Percentiles rank a stretch among this genome's conserved stretches.
Evolutionary conservation across 192 early-diverging fungal genomes (phyloP).

Genomic region (Entomortierella beljakovae): DNA sequence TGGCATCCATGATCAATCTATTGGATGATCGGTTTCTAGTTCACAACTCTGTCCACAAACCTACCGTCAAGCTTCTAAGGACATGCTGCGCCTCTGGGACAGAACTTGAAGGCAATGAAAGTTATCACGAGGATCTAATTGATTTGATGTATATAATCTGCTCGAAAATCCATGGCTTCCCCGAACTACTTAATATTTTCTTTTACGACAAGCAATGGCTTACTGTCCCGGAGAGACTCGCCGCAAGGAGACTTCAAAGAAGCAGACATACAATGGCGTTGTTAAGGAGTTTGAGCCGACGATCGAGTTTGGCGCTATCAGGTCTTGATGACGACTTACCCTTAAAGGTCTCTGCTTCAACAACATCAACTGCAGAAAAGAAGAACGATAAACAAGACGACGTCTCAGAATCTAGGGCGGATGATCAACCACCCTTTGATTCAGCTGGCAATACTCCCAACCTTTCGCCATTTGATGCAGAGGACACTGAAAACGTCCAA

Average conservation of each 20-base stretch:
- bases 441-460: neutral
- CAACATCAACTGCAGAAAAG: neutral
- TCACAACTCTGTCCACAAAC: constrained; percentile 90
- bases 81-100: constrained; percentile 67
- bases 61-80: constrained; percentile 79
- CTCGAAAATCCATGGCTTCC: constrained; percentile 84
- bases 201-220: constrained; percentile 77
- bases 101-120: constrained; percentile 59
- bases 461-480: neutral
- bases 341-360: neutral
- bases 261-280: constrained; percentile 41
- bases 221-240: constrained; percentile 61
- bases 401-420: neutral
- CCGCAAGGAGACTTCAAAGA: constrained; percentile 25
- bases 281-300: constrained; percentile 26
- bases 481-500: constrained; percentile 37
- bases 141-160: constrained; percentile 83
- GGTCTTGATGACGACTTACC: neutral
- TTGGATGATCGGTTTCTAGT: constrained; percentile 91
- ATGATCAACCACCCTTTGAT: neutral
- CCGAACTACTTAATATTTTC: constrained; percentile 80
- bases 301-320: constrained; percentile 7
- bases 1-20: constrained; percentile 85
- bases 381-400: neutral
- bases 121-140: constrained; percentile 72